Percentiles rank a stretch among this genome's conserved stretches.
Conservation (phyloP, 805 yeast genomes). For the Zygosaccharomyces bisporus region DNA sequence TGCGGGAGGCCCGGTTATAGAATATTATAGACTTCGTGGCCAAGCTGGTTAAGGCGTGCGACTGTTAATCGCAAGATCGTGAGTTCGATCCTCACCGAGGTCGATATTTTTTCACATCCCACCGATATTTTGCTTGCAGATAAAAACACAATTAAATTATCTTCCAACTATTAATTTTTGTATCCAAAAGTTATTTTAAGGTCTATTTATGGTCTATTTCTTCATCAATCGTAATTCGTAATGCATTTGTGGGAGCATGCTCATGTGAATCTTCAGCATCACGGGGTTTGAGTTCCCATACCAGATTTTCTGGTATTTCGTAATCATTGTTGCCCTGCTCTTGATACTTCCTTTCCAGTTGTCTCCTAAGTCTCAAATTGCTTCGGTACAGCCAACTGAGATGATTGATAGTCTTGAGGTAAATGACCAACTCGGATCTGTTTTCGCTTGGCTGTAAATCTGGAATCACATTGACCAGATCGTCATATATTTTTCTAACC, state of each 20-base stretch:
- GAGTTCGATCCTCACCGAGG: conserved; percentile 60
- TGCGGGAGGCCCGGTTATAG: too few species aligned
- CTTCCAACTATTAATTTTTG: too few species aligned
- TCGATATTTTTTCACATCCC: conserved; percentile 40
- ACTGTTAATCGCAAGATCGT: conserved; percentile 63
- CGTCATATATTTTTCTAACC: conserved; percentile 77
- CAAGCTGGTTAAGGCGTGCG: conserved; percentile 62
- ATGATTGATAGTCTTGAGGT: conserved; percentile 59
- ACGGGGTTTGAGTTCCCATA: conserved; percentile 11
- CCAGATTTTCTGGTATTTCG: conserved; percentile 11
- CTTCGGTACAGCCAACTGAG: conserved; percentile 49
- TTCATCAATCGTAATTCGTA: neutral
- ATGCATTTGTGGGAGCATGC: neutral
- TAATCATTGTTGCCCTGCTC: conserved; percentile 3
- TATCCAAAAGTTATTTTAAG: neutral
- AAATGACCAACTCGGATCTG: conserved; percentile 73
- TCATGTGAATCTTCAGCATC: neutral
- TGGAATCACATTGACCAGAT: conserved; percentile 72
- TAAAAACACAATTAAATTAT: too few species aligned
- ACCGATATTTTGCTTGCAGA: too few species aligned
- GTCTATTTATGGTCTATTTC: neutral
- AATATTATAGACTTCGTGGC: conserved; percentile 45
- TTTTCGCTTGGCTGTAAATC: conserved; percentile 63
- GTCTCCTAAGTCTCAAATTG: conserved; percentile 43
- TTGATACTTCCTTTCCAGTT: conserved; percentile 35